A percentile compares a stretch with the other conserved stretches of the same genome.
phyloP scores from a whole-genome alignment of 139 green algal species.

The Microglena sp. region DNA sequence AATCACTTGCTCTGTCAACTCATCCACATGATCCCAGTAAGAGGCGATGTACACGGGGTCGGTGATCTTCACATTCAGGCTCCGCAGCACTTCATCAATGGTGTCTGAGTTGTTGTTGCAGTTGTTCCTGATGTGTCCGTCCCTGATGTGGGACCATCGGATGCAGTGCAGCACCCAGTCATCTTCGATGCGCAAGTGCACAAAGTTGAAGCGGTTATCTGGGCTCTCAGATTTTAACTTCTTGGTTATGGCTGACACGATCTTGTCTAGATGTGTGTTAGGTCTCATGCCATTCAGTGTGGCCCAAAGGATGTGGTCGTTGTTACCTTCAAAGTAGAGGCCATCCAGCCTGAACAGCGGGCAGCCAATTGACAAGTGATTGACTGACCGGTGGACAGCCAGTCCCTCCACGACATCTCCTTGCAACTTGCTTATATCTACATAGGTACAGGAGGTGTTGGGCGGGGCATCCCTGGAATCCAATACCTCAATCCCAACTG shows the following conservation, averaged over 20 bases:
- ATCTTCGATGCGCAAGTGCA: slow-evolving; percentile 33
- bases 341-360: slow-evolving; percentile 6
- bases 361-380: slow-evolving; percentile 6
- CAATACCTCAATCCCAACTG: too few species aligned
- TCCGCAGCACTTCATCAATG: not conserved
- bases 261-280: too few species aligned
- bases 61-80: not conserved
- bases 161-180: slow-evolving; percentile 38
- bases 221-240: too few species aligned
- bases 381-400: too few species aligned
- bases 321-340: slow-evolving; percentile 5
- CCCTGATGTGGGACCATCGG: not conserved
- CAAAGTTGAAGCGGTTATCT: too few species aligned
- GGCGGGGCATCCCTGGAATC: too few species aligned
- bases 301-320: slow-evolving; percentile 19
- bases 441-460: too few species aligned
- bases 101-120: slow-evolving; percentile 32
- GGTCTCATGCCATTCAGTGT: slow-evolving; percentile 18
- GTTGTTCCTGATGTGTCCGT: slow-evolving; percentile 28
- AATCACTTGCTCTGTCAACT: too few species aligned
- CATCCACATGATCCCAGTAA: slow-evolving; percentile 17
- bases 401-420: too few species aligned
- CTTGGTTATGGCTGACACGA: too few species aligned
- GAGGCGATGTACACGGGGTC: slow-evolving; percentile 18
- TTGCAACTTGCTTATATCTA: too few species aligned